phyloP scores from a whole-genome alignment of 2,329 filamentous ascomycete genomes.

The Triangularia setosa region DNA sequence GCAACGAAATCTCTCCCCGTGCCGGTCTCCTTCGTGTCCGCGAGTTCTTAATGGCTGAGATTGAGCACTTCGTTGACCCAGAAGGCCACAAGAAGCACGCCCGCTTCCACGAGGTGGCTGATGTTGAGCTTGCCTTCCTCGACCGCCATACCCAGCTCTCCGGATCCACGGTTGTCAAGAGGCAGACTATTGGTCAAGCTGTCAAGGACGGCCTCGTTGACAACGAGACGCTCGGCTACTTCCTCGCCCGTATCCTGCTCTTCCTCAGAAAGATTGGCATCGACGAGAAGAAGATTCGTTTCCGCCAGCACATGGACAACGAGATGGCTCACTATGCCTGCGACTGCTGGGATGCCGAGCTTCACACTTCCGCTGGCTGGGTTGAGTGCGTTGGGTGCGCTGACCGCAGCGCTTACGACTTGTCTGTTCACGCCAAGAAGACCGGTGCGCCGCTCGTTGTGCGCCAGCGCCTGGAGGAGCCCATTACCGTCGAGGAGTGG shows the following conservation, averaged over 20 bases:
- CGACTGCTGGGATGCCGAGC: slow-evolving; percentile 97
- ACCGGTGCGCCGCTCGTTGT: slow-evolving; percentile 84
- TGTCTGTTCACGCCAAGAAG: slow-evolving; percentile 88
- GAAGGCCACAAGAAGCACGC: slow-evolving; percentile 90
- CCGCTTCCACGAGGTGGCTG: slow-evolving; percentile 79
- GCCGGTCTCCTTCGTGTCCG: slow-evolving; percentile 88
- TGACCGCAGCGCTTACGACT: slow-evolving; percentile 85
- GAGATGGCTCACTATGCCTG: slow-evolving; percentile 84
- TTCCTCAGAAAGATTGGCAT: slow-evolving; percentile 88
- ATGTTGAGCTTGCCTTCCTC: slow-evolving; percentile 79
- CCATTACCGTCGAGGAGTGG: slow-evolving; percentile 80
- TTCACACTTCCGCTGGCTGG: slow-evolving; percentile 91
- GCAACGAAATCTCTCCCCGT: slow-evolving; percentile 95
- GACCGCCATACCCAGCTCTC: slow-evolving; percentile 81
- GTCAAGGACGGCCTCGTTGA: slow-evolving; percentile 81
- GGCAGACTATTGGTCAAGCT: slow-evolving; percentile 78
- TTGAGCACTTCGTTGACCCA: slow-evolving; percentile 97
- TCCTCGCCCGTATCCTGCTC: slow-evolving; percentile 86
- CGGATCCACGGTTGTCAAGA: slow-evolving; percentile 73
- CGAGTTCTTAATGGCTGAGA: slow-evolving; percentile 98
- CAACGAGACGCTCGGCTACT: slow-evolving; percentile 97
- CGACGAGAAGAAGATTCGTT: slow-evolving; percentile 83
- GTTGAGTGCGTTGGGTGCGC: slow-evolving; percentile 98
- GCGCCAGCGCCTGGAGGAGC: slow-evolving; percentile 73
- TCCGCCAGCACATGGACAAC: slow-evolving; percentile 90